phyloP scores from a whole-genome alignment of 2,329 filamentous ascomycete species.

The Paradendryphiella salina region DNA sequence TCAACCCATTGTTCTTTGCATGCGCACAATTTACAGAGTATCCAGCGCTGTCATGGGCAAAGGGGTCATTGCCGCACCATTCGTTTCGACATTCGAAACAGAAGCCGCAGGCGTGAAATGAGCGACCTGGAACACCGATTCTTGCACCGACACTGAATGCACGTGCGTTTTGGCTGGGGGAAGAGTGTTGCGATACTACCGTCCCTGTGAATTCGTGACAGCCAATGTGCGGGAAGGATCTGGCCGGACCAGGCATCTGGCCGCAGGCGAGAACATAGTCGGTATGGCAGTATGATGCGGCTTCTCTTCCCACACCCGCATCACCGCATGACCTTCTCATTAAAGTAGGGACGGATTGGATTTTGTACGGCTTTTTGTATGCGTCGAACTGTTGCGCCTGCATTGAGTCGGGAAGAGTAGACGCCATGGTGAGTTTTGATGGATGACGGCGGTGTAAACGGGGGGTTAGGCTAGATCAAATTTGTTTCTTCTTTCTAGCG shows the following conservation, averaged over 20 bases:
- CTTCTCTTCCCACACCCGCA: too few species aligned
- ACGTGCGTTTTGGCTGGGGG: conserved; percentile 25
- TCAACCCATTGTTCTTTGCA: conserved; percentile 40
- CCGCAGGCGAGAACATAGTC: conserved; percentile 47
- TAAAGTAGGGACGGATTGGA: conserved; percentile 45
- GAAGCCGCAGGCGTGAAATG: conserved; percentile 48
- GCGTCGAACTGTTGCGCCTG: conserved; percentile 49
- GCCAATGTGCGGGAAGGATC: conserved; percentile 50
- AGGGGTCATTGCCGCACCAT: conserved; percentile 24
- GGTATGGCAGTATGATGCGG: conserved; percentile 55
- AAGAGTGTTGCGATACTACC: conserved; percentile 40
- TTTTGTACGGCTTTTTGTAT: conserved; percentile 49
- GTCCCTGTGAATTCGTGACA: conserved; percentile 55
- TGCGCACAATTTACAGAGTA: conserved; percentile 50
- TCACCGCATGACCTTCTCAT: too few species aligned
- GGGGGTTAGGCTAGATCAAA: background rate
- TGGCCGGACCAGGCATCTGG: conserved; percentile 42
- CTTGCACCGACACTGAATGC: conserved; percentile 36
- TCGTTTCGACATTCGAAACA: conserved; percentile 49
- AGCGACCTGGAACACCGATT: conserved; percentile 50
- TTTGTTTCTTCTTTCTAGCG: background rate
- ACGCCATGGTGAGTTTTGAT: conserved; percentile 16
- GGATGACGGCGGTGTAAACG: background rate
- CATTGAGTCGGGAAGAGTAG: conserved; percentile 38
- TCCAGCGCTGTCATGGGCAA: conserved; percentile 43